phyloP scores from a whole-genome alignment of 306 rosid species.

The Quercus berberidifolia region DNA sequence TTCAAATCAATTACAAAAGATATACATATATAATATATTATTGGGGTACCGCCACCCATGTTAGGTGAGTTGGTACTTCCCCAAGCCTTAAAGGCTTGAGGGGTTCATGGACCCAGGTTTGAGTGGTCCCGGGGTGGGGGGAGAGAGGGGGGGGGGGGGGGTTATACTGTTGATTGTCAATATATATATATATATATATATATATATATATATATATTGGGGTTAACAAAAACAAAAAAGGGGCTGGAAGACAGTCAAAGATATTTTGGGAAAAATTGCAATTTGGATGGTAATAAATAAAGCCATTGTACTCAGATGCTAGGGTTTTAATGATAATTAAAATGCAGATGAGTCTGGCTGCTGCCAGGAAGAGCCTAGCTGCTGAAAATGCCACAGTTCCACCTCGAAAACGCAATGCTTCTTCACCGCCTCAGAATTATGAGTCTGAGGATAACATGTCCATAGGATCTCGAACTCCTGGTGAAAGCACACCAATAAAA shows the following conservation, averaged over 20 bases:
- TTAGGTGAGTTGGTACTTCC: too few species aligned
- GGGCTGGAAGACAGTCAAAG: neutral
- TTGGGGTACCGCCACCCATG: neutral
- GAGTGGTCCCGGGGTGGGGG: too few species aligned
- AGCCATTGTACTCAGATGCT: neutral
- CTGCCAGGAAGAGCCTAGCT: constrained; percentile 79
- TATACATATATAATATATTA: neutral
- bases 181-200: too few species aligned
- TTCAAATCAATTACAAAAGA: constrained; percentile 1
- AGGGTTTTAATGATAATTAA: constrained; percentile 25
- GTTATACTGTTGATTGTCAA: too few species aligned
- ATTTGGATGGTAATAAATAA: neutral
- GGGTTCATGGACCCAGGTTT: too few species aligned
- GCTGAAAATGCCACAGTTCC: constrained; percentile 43
- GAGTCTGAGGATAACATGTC: constrained; percentile 74
- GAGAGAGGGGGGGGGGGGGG: too few species aligned
- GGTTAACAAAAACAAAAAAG: neutral
- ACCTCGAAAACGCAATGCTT: constrained; percentile 39
- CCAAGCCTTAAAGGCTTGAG: too few species aligned
- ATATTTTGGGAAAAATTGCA: neutral
- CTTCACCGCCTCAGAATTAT: constrained; percentile 39
- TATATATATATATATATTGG: neutral
- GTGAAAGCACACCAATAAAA: constrained; percentile 69
- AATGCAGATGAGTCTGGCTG: constrained; percentile 83
- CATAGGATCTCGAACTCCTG: constrained; percentile 73